Conservation (phyloP, 306 rosid genomes). For the Betula pendula region DNA sequence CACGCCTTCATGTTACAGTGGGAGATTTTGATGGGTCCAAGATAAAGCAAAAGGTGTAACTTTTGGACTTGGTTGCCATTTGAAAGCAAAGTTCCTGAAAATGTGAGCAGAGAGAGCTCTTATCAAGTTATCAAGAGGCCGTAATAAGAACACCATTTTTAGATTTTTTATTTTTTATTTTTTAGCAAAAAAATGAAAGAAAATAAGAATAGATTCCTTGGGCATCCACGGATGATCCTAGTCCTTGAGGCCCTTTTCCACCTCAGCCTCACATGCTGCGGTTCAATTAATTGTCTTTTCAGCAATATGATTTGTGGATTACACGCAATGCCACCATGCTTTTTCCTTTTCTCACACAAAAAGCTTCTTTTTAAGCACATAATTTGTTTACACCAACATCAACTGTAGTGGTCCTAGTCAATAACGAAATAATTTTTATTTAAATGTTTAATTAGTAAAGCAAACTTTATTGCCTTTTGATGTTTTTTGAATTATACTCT, state of each 20-base stretch:
- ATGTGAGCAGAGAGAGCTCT: constrained; percentile 68
- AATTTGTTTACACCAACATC: not conserved
- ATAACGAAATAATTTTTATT: not conserved
- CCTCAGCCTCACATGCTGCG: constrained; percentile 55
- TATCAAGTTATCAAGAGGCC: constrained; percentile 41
- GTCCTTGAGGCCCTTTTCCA: constrained; percentile 39
- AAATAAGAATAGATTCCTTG: constrained; percentile 12
- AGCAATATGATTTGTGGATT: constrained; percentile 36
- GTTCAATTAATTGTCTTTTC: constrained; percentile 18
- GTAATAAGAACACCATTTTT: constrained; percentile 21
- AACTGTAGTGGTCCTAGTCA: constrained; percentile 10
- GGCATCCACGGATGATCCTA: constrained; percentile 20
- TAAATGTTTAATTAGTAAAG: not conserved
- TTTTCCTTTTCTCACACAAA: constrained; percentile 28
- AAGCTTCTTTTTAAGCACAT: constrained; percentile 3
- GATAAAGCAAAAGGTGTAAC: constrained; percentile 36
- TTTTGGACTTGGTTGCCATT: constrained; percentile 24
- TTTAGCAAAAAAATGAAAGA: not conserved
- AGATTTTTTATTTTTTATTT: not conserved
- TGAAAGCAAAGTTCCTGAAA: constrained; percentile 28
- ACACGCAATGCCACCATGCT: constrained; percentile 46
- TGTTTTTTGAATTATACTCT: not conserved
- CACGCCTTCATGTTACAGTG: constrained; percentile 17
- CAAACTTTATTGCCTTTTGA: not conserved
- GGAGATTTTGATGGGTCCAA: constrained; percentile 42